Evolutionary conservation across 2,329 filamentous ascomycete genomes (phyloP).

Genomic region (Venturiaceae sp.): DNA sequence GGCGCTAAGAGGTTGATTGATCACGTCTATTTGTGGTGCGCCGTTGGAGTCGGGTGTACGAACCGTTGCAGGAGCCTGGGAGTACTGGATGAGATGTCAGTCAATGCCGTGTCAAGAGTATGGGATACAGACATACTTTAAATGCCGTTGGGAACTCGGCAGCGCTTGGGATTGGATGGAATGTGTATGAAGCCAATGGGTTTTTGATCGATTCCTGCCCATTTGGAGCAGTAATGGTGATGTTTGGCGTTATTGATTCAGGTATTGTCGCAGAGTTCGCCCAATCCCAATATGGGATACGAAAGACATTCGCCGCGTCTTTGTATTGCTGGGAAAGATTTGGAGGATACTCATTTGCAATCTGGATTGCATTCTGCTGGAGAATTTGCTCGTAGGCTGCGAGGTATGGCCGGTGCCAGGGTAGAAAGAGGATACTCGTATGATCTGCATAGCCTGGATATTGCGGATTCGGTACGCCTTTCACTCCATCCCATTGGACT

Average conservation of each 20-base stretch:
- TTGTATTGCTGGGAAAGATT: neutral
- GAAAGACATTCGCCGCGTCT: neutral
- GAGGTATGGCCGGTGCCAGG: constrained; percentile 5
- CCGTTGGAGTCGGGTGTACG: neutral
- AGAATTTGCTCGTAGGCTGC: constrained; percentile 2
- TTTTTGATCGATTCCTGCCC: neutral
- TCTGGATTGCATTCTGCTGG: neutral
- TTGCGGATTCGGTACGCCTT: neutral
- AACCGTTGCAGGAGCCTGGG: neutral
- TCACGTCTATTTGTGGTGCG: too few relatives aligned
- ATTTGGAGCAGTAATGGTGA: neutral
- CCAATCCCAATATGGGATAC: constrained; percentile 9
- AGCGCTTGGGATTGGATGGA: neutral
- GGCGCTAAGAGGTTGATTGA: neutral
- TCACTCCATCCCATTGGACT: constrained; percentile 1
- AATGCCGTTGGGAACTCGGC: neutral
- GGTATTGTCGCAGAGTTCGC: neutral
- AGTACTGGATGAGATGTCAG: neutral
- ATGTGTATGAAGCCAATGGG: neutral
- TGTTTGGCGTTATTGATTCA: neutral
- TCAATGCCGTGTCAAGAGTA: neutral
- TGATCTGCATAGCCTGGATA: neutral
- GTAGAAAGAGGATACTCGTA: neutral
- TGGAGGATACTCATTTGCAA: constrained; percentile 2
- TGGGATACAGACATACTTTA: neutral